Evolutionary conservation across 2,329 filamentous ascomycete species (phyloP), one percentile per base, ranked within the genome.

Genomic region (Talaromyces rugulosus): DNA sequence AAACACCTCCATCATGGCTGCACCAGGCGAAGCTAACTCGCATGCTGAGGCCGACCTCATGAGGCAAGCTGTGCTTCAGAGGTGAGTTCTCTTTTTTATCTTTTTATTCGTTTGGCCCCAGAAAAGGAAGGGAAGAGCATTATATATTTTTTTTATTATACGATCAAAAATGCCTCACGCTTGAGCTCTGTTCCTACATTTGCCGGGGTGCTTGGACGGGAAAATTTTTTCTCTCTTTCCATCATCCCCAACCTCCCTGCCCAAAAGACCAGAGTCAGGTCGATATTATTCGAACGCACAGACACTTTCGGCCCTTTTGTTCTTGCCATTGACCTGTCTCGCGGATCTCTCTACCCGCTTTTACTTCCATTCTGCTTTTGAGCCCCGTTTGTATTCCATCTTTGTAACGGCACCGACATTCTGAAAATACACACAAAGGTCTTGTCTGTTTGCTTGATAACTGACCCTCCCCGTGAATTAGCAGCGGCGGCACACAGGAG

Each of bases 11-110:
- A 78, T 80, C 65, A 78, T 80, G 78, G 75, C 77, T 70, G 71
- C 73, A 71, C 72, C 76, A 66, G 78, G 78, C 73, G 77, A 78
- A 73, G 75, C 78, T 67, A 82, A 81, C 67, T 74, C 79, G 68
- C 77, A 80, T 68, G 79, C 78, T 63, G 83, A 85, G 60, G 81
- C 82, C 58, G 84, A 86, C 69, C 75, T 85, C 73, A 75, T 85
- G 69, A 80, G 84, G 70, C 85, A 86, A 74, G 80, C 83, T 63
- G 81, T 83, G 74, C 75, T 81, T 72, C 82, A 83, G 71, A 83
- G 81, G 84, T 87, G 80, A 81, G 83, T 80, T 62, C 60, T 59
- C 65, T 66, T 66, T 60, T 64, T 63, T 30, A 23, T 23, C 23
- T 62, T 53, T 61, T 56, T 58, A 56, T 60, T 53, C 59, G 30